A percentile compares a stretch with the other conserved stretches of the same genome.
Conservation (phyloP, 1,139 yeast genomes). For the Saccharomyces hybrid region DNA sequence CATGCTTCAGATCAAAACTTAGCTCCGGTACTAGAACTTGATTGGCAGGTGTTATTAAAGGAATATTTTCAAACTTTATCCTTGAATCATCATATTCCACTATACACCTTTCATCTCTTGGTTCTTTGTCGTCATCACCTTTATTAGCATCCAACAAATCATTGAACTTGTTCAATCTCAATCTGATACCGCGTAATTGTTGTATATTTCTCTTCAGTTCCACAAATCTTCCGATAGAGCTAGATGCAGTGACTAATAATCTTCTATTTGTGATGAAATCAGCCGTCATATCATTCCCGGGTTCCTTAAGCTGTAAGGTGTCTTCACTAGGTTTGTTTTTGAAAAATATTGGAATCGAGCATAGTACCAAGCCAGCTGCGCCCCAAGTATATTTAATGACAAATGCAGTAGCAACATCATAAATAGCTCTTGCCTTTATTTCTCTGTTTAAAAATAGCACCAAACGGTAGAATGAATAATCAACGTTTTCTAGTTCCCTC, state of each 20-base stretch:
- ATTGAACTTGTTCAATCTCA: constrained; percentile 66
- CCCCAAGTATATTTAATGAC: constrained; percentile 94
- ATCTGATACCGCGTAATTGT: constrained; percentile 77
- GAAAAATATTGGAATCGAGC: constrained; percentile 85
- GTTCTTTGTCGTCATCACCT: constrained; percentile 13
- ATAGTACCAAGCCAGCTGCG: constrained; percentile 81
- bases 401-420: constrained; percentile 72
- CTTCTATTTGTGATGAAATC: constrained; percentile 88
- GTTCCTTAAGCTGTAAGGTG: constrained; percentile 35
- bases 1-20: constrained; percentile 65
- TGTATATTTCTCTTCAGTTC: constrained; percentile 80
- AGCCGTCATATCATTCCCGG: constrained; percentile 56
- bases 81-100: constrained; percentile 49
- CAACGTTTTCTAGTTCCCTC: constrained; percentile 71
- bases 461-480: constrained; percentile 71
- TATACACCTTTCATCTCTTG: constrained; percentile 16
- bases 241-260: constrained; percentile 75
- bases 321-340: constrained; percentile 40
- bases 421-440: constrained; percentile 65
- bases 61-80: constrained; percentile 65
- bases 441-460: constrained; percentile 75
- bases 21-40: constrained; percentile 63
- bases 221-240: constrained; percentile 80
- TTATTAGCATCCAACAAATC: constrained; percentile 53
- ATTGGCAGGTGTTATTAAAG: constrained; percentile 77